These are phyloP conservation scores for Trichoderma asperelloides DNA, from an alignment of 495 filamentous ascomycete species.

Conservation along the genomic window DNA sequence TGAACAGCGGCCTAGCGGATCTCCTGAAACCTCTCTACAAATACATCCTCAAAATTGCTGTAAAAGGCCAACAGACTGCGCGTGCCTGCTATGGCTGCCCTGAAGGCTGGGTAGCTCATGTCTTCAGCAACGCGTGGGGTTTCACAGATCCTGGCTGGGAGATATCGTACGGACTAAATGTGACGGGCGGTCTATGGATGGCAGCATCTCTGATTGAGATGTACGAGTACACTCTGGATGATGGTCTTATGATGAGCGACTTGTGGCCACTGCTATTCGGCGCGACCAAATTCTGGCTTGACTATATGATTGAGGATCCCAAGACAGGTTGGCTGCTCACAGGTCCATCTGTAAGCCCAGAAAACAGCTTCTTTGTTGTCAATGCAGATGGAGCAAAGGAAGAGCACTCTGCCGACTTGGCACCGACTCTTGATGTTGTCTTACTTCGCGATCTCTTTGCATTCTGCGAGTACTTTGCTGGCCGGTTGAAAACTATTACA, in stretches of 20 bases:
- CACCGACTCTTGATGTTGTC: conserved; percentile 36
- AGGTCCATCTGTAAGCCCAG: conserved; percentile 34
- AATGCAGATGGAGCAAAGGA: background rate
- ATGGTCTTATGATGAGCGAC: conserved; percentile 17
- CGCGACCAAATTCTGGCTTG: conserved; percentile 34
- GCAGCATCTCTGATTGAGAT: conserved; percentile 36
- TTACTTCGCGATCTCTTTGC: conserved; percentile 31
- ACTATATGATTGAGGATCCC: conserved; percentile 31
- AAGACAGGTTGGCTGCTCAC: conserved; percentile 24
- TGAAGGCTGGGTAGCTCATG: conserved; percentile 34
- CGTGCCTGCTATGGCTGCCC: conserved; percentile 35
- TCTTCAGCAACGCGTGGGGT: conserved; percentile 38
- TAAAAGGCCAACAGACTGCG: conserved; percentile 28
- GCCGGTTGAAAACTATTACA: conserved; percentile 4
- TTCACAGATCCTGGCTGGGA: conserved; percentile 39
- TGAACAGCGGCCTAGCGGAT: conserved; percentile 25
- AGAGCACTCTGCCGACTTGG: conserved; percentile 19
- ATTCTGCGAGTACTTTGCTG: conserved; percentile 16
- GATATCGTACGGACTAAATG: conserved; percentile 25
- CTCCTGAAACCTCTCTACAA: conserved; percentile 22
- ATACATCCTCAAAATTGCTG: conserved; percentile 26
- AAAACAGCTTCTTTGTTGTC: conserved; percentile 29
- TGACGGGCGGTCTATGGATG: conserved; percentile 26
- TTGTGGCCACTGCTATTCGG: conserved; percentile 29
- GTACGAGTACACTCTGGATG: conserved; percentile 28